Conservation (phyloP, 2,329 filamentous ascomycete genomes). For the Chrysoporthe austroafricana region DNA sequence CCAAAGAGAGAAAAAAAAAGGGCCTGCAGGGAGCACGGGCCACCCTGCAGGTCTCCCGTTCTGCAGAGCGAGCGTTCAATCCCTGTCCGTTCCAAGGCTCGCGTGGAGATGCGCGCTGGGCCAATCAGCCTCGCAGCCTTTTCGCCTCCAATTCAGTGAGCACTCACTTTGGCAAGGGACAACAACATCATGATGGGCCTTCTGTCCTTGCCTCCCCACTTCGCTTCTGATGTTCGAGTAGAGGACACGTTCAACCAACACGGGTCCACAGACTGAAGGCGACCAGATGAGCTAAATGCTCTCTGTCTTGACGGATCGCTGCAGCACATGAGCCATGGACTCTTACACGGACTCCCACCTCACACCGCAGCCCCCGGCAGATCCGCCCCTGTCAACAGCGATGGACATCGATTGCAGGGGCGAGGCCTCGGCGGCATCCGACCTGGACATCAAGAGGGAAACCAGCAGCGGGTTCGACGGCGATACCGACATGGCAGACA, state of each 20-base stretch:
- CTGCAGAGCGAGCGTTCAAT: not conserved
- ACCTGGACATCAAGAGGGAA: slow-evolving; percentile 24
- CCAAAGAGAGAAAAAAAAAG: not conserved
- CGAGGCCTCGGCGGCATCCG: slow-evolving; percentile 11
- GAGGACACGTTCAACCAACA: too few relatives aligned
- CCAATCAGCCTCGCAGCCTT: slow-evolving; percentile 19
- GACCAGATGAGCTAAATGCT: too few relatives aligned
- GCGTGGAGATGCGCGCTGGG: slow-evolving; percentile 1
- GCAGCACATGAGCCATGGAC: slow-evolving; percentile 8
- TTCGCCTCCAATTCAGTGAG: too few relatives aligned
- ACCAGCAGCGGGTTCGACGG: slow-evolving; percentile 24
- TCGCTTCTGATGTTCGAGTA: not conserved
- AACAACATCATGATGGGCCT: not conserved
- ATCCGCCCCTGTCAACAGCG: slow-evolving; percentile 6
- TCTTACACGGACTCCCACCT: slow-evolving; percentile 27
- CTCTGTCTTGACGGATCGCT: not conserved
- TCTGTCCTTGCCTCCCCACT: not conserved
- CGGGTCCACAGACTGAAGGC: too few relatives aligned
- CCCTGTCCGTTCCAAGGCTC: not conserved
- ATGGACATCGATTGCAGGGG: slow-evolving; percentile 24
- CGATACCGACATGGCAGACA: slow-evolving; percentile 24
- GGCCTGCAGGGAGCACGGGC: slow-evolving; percentile 25
- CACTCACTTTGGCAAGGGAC: not conserved
- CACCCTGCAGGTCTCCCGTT: slow-evolving; percentile 5
- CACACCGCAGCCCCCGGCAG: slow-evolving; percentile 18